A percentile compares a stretch with the other conserved stretches of the same genome.
Evolutionary conservation across 345 rosid species (phyloP).

Genomic region (Lepidium aucheri): DNA sequence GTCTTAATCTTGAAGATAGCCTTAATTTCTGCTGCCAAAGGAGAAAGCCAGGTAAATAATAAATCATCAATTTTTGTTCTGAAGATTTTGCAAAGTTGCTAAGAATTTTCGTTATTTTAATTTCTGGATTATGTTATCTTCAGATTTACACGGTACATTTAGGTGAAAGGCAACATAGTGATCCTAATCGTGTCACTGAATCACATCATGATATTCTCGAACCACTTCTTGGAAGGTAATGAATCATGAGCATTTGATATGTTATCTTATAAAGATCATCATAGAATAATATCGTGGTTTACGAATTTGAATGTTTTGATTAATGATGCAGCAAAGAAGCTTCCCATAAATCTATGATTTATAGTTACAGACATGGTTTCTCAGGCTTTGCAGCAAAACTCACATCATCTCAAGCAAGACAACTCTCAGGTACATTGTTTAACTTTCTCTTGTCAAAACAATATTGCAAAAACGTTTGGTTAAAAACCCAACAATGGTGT

Average conservation of each 20-base stretch:
- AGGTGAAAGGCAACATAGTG: slow-evolving; percentile 43
- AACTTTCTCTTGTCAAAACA: not conserved
- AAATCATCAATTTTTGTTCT: not conserved
- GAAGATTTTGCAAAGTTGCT: not conserved
- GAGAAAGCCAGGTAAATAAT: slow-evolving; percentile 5
- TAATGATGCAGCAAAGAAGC: slow-evolving; percentile 43
- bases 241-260: not conserved
- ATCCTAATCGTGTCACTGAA: slow-evolving; percentile 35
- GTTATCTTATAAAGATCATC: not conserved
- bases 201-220: slow-evolving; percentile 67
- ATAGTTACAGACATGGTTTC: slow-evolving; percentile 68
- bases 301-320: not conserved
- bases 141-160: slow-evolving; percentile 64
- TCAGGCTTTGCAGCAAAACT: slow-evolving; percentile 75
- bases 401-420: slow-evolving; percentile 46
- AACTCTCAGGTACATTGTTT: slow-evolving; percentile 35
- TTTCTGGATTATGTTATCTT: not conserved
- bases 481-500: too few species aligned
- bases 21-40: slow-evolving; percentile 4
- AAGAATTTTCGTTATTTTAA: not conserved
- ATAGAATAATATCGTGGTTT: not conserved
- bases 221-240: slow-evolving; percentile 51
- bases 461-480: too few species aligned
- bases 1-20: not conserved
- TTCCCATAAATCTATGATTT: slow-evolving; percentile 45